Evolutionary conservation across 208 protist genomes (phyloP), one percentile per base, ranked within the genome.

Genomic region (Leptomonas pyrrhocoris): DNA sequence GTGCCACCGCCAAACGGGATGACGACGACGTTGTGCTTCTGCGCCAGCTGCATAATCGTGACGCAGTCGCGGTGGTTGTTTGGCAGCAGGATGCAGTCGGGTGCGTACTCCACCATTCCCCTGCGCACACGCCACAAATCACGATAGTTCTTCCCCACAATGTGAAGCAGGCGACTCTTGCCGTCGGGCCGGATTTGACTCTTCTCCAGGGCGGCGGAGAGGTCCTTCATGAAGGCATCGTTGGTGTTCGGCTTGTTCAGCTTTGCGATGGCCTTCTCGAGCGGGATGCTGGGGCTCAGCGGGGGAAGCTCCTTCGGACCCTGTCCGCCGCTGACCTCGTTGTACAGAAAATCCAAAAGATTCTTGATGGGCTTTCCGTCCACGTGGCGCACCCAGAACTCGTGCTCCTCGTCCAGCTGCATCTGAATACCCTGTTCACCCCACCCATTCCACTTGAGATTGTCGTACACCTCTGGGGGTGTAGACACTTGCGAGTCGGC

Each of bases 1-100:
- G 96, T 98, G 64, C 96, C 96, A 61, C 96, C 96, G 23, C 96
- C 96, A 71, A 97, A 98, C 13, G 96, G 94, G 49, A 98, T 93
- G 74, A 98, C 49, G 31, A 89, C 82, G 27, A 98, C 96, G 79
- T 98, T 94, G 81, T 97, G 88, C 72, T 88, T 84, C 56, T 96
- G 86, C 12, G 94, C 93, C 31, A 93, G 71, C 51, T 78, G 28
- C 77, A 98, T 80, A 51, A 98, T 80, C 30, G 75, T 80, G 7
- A 92, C 91, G 54, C 95, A 96, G 68, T 97, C 92, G 28, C 84
- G 77, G 84, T 98, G 88, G 34, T 50, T 83, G 74, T 86, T 85
- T n/a, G 94, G 94, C 25, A 97, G 86, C 21, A 97, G 55, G 28
- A 98, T 86, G 43, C 89, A 89, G 76, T 98, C 96, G 13, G 96